Conservation (phyloP, 1,139 yeast genomes). For the Magnusiomyces tetraspermus region DNA sequence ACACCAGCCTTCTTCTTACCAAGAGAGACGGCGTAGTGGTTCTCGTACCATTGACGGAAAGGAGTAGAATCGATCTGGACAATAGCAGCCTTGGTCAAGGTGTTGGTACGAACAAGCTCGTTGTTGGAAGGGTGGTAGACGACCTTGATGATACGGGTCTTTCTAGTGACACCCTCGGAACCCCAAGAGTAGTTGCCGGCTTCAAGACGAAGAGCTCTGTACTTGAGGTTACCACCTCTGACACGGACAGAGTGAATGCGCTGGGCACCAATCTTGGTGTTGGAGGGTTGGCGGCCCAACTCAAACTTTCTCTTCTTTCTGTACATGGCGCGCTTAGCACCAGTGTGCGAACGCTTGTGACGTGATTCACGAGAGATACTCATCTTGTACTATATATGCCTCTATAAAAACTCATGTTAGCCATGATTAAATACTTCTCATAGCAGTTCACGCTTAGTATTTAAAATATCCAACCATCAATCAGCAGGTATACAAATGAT, state of each 20-base stretch:
- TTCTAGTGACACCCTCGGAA: conserved; percentile 95
- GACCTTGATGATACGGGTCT: conserved; percentile 97
- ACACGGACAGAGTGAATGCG: conserved; percentile 99
- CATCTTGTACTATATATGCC: conserved; percentile 40
- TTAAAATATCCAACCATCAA: too few relatives aligned
- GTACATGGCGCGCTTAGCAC: conserved; percentile 99
- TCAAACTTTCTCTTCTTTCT: conserved; percentile 99
- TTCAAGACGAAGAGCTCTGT: conserved; percentile 99
- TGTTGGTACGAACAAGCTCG: conserved; percentile 99
- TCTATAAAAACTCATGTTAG: not conserved
- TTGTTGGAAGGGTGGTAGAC: conserved; percentile 99
- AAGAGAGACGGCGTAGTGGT: conserved; percentile 90
- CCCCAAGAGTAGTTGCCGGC: conserved; percentile 99
- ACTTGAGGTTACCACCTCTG: conserved; percentile 99
- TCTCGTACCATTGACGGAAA: conserved; percentile 98
- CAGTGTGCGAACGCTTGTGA: conserved; percentile 99
- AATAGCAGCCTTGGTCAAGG: conserved; percentile 96
- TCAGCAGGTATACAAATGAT: too few relatives aligned
- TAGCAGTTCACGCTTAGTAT: too few relatives aligned
- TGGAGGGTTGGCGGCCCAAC: conserved; percentile 99
- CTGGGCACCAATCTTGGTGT: conserved; percentile 98
- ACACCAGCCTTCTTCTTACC: conserved; percentile 66
- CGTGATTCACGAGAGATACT: conserved; percentile 99
- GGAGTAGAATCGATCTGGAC: conserved; percentile 99
- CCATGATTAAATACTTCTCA: not conserved